phyloP scores from a whole-genome alignment of 1,284 basidiomycete genomes.

The Singerocomus inundabilis region DNA sequence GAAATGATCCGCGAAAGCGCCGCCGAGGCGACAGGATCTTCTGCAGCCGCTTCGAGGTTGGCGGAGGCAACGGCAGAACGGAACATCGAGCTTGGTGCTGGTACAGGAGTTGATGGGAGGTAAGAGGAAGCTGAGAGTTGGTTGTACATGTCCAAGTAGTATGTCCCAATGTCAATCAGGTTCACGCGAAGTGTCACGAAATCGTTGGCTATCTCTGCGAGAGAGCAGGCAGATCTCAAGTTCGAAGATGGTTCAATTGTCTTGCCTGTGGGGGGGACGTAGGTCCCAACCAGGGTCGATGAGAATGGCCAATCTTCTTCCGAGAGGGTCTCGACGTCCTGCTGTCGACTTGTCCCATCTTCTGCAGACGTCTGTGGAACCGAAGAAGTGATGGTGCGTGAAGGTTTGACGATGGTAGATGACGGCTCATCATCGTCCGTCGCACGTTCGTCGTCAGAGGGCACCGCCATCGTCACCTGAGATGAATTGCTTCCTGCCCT shows the following conservation, averaged over 20 bases:
- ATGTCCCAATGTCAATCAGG: slow-evolving; percentile 37
- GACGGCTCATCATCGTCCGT: slow-evolving; percentile 28
- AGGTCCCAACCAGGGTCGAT: slow-evolving; percentile 28
- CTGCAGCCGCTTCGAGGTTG: slow-evolving; percentile 58
- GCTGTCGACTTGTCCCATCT: background rate
- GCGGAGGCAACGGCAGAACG: slow-evolving; percentile 44
- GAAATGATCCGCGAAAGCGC: slow-evolving; percentile 84
- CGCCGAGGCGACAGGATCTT: slow-evolving; percentile 60
- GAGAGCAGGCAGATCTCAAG: background rate
- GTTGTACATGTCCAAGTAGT: slow-evolving; percentile 27
- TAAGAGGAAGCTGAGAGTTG: background rate
- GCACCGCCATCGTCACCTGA: slow-evolving; percentile 23
- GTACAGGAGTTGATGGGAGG: background rate
- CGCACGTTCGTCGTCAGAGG: slow-evolving; percentile 28
- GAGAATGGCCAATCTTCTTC: slow-evolving; percentile 29
- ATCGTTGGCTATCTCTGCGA: slow-evolving; percentile 4
- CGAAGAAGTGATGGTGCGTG: background rate
- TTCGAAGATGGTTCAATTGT: slow-evolving; percentile 9
- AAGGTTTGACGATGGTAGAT: slow-evolving; percentile 4
- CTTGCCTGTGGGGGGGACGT: slow-evolving; percentile 21
- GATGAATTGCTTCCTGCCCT: slow-evolving; percentile 21
- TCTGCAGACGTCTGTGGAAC: background rate
- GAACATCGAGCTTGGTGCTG: slow-evolving; percentile 21
- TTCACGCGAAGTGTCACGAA: slow-evolving; percentile 46
- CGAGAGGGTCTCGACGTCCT: slow-evolving; percentile 27